Evolutionary conservation across 306 rosid species (phyloP).

Genomic region (Pyrus betulifolia): DNA sequence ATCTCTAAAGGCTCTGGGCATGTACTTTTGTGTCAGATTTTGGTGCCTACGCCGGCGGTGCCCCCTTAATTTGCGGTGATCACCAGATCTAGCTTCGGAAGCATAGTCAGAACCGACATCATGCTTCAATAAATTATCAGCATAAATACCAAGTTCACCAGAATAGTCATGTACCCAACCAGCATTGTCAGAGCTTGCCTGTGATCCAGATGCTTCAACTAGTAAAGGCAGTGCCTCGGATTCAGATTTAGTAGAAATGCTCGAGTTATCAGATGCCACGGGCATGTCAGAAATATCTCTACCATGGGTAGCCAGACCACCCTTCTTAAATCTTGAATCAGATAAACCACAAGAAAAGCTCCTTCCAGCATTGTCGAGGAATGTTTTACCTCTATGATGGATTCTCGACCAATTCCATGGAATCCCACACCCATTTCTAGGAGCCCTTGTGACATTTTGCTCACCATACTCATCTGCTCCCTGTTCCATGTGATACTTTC

Average conservation of each 20-base stretch:
- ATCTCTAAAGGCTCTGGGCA: conserved; percentile 81
- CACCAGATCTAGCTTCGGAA: conserved; percentile 84
- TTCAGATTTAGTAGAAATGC: conserved; percentile 59
- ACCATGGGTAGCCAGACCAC: conserved; percentile 46
- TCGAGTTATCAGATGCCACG: conserved; percentile 52
- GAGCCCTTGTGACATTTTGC: conserved; percentile 70
- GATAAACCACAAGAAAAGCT: conserved; percentile 92
- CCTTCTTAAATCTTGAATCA: conserved; percentile 70
- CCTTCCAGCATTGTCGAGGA: conserved; percentile 93
- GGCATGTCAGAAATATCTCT: conserved; percentile 62
- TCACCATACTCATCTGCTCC: conserved; percentile 41
- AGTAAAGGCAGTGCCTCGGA: conserved; percentile 81
- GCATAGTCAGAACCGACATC: conserved; percentile 85
- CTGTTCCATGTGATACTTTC: conserved; percentile 58
- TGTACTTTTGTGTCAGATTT: conserved; percentile 77
- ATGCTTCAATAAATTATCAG: conserved; percentile 67
- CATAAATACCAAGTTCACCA: conserved; percentile 87
- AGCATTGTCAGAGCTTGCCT: conserved; percentile 62
- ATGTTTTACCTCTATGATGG: conserved; percentile 83
- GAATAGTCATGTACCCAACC: conserved; percentile 78
- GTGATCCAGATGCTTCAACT: conserved; percentile 86
- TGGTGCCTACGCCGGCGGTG: conserved; percentile 58
- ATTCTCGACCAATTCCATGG: conserved; percentile 99
- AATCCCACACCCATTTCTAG: conserved; percentile 90
- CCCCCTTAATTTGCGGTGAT: conserved; percentile 52